A percentile compares a stretch with the other conserved stretches of the same genome.
Evolutionary conservation across 306 rosid species (phyloP).

Genomic region (Acmispon strigosus): DNA sequence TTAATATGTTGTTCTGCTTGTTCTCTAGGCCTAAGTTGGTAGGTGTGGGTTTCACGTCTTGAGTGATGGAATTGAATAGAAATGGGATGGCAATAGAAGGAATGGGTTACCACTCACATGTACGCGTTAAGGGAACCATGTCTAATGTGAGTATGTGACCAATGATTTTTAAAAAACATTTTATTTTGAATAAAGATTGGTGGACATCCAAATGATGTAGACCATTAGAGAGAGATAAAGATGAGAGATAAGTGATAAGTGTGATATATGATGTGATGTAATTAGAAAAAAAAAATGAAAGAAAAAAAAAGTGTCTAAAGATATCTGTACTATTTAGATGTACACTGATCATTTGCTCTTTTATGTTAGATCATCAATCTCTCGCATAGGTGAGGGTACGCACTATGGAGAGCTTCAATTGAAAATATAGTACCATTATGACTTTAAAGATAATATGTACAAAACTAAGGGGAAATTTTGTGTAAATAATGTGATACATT

Average conservation of each 20-base stretch:
- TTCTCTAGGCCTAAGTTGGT: slow-evolving; percentile 8
- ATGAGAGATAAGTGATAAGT: too few relatives aligned
- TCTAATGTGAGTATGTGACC: slow-evolving; percentile 9
- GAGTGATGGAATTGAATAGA: slow-evolving; percentile 10
- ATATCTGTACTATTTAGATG: too few relatives aligned
- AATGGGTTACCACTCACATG: background rate
- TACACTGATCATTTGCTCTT: too few relatives aligned
- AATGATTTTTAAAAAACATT: background rate
- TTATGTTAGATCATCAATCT: background rate
- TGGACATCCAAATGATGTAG: too few relatives aligned
- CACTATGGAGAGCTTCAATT: background rate
- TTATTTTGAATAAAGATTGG: too few relatives aligned
- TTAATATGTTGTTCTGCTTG: background rate
- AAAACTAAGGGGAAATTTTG: background rate
- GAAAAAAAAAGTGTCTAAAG: too few relatives aligned
- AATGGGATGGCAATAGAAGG: slow-evolving; percentile 20
- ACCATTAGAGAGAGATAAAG: too few relatives aligned
- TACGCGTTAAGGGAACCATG: slow-evolving; percentile 21
- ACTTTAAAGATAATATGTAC: background rate
- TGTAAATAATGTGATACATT: background rate
- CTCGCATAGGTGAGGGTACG: background rate
- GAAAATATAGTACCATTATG: background rate
- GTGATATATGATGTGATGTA: too few relatives aligned
- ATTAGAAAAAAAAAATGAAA: too few relatives aligned
- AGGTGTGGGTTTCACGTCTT: slow-evolving; percentile 36